A percentile compares a stretch with the other conserved stretches of the same genome.
These are phyloP conservation scores for Chlamydomonas sp. DNA, from an alignment of 139 green algal genomes.

Conservation along the genomic window DNA sequence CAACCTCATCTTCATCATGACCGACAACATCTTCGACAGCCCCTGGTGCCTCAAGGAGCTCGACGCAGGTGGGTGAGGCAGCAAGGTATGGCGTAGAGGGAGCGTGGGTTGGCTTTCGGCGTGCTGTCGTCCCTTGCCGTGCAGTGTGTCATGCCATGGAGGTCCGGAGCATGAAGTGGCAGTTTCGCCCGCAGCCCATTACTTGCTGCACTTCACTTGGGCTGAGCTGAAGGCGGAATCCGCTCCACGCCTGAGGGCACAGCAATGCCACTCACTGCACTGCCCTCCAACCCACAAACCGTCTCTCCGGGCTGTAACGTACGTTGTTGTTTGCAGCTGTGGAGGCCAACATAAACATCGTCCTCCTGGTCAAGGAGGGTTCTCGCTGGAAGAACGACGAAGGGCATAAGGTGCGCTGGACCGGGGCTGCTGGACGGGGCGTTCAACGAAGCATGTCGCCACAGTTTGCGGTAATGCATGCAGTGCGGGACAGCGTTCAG, in stretches of 20 bases:
- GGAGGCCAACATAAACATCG: constrained; percentile 5
- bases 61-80: neutral
- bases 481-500: neutral
- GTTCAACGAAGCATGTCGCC: too few species aligned
- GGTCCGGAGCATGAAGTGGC: too few species aligned
- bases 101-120: neutral
- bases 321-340: neutral
- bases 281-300: too few species aligned
- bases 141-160: too few species aligned
- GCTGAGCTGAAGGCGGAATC: too few species aligned
- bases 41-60: constrained; percentile 25
- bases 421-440: too few species aligned
- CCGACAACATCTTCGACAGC: constrained; percentile 37
- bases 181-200: too few species aligned
- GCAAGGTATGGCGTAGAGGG: neutral
- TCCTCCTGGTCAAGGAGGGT: constrained; percentile 27
- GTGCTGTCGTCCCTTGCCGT: neutral
- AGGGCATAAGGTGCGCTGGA: neutral
- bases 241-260: too few species aligned
- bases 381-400: constrained; percentile 5
- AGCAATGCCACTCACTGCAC: too few species aligned
- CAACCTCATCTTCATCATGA: constrained; percentile 28
- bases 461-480: too few species aligned
- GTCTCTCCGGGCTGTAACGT: too few species aligned
- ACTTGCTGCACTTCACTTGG: too few species aligned